A percentile compares a stretch with the other conserved stretches of the same genome.
These are phyloP conservation scores for Daphne laureola DNA, from an alignment of 441 rosid genomes.

Conservation along the genomic window DNA sequence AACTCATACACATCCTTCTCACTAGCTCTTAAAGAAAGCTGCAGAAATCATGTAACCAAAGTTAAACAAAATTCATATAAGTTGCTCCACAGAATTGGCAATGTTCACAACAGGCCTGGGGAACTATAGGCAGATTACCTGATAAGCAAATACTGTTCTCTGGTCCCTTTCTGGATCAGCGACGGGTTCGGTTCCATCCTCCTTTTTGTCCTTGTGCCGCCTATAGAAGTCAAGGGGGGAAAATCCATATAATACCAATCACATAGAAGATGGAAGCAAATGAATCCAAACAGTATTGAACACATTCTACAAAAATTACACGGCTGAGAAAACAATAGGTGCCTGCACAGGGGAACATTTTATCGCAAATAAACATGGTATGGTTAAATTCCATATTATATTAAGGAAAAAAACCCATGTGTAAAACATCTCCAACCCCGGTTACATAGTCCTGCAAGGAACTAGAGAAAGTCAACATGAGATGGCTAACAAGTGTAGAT, in stretches of 20 bases:
- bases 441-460: constrained; percentile 69
- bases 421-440: constrained; percentile 51
- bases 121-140: constrained; percentile 35
- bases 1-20: constrained; percentile 95
- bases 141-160: constrained; percentile 97
- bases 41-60: constrained; percentile 17
- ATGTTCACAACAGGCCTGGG: background rate
- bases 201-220: constrained; percentile 76
- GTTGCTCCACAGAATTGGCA: background rate
- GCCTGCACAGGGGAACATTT: constrained; percentile 10
- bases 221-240: constrained; percentile 33
- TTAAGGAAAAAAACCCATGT: constrained; percentile 22
- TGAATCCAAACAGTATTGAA: background rate
- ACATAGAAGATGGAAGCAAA: constrained; percentile 1
- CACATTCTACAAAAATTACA: constrained; percentile 1
- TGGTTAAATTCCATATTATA: constrained; percentile 7
- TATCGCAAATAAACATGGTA: constrained; percentile 5
- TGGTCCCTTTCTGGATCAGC: constrained; percentile 99
- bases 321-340: background rate
- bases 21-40: constrained; percentile 91
- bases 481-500: constrained; percentile 29
- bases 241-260: constrained; percentile 17
- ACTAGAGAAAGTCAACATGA: constrained; percentile 60
- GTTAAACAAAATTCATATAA: constrained; percentile 4
- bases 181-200: constrained; percentile 77